Base-by-base conservation (phyloP, 2,329 filamentous ascomycete species). In the Xylariaceae sp. region DNA sequence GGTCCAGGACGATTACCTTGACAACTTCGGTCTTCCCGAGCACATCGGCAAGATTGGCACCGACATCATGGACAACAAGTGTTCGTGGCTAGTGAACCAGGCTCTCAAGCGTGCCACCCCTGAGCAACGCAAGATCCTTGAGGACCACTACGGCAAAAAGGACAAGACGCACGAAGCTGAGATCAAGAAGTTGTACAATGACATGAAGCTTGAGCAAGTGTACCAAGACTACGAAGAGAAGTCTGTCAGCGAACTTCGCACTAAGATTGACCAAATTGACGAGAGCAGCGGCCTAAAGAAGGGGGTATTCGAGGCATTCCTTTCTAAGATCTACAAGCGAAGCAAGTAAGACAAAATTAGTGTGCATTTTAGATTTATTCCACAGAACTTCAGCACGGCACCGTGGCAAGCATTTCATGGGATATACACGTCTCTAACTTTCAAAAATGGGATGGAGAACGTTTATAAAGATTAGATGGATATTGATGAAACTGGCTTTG, bases 51-150 rank as follows among this genome's bases (percentile, higher is more conserved):
- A 99, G 85, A 96, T 97, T 62, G 94, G 94, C 63, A 99, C 94
- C 56, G 94, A 99, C 70, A 99, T 99, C 74, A 87, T 92, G 81
- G 94, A 99, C 79, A 99, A 99, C 84, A 99, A 99, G 83, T 99
- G 94, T 82, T 95, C 91, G 35, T 99, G 94, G 94, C 80, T 99
- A 55, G 84, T 99, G 75, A 99, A 99, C 82, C 88, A 96, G 76
- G 94, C 94, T 40, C 81, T 99, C 55, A 82, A 86, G 72, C 82
- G 88, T 58, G 89, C 84, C 61, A 92, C 83, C 2, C 86, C 91
- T 1, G 91, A 93, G 72, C 94, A 99, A 82, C 86, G 92, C 70
- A 82, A 89, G 75, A 75, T 95, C 32, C 86, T 99, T 45, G 91
- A 97, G 70, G 85, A 91, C 53, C 93, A 96, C 79, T 99, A 99